Percentiles rank a stretch among this genome's conserved stretches.
These are phyloP conservation scores for Didymella arachidicola DNA, from an alignment of 2,329 filamentous ascomycete species.

Conservation along the genomic window DNA sequence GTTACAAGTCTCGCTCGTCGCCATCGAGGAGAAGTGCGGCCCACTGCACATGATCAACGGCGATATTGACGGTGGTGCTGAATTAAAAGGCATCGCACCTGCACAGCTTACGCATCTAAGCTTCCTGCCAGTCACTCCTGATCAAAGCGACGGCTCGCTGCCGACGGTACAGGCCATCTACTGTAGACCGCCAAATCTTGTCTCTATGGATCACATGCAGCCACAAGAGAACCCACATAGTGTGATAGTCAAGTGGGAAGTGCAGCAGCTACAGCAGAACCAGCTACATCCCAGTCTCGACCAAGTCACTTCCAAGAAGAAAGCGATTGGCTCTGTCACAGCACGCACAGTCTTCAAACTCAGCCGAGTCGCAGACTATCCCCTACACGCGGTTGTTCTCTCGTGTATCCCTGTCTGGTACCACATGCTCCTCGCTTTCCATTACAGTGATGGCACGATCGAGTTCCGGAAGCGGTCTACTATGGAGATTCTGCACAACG, in stretches of 20 bases:
- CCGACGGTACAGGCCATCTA: conserved; percentile 77
- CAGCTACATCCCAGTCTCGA: conserved; percentile 78
- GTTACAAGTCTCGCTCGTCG: conserved; percentile 41
- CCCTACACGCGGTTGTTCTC: conserved; percentile 74
- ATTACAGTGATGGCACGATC: conserved; percentile 80
- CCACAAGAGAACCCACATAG: conserved; percentile 73
- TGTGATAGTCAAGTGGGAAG: conserved; percentile 82
- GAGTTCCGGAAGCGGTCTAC: conserved; percentile 80
- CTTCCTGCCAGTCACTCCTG: conserved; percentile 71
- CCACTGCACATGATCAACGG: conserved; percentile 36
- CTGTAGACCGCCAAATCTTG: conserved; percentile 60
- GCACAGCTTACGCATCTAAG: conserved; percentile 73
- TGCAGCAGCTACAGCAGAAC: conserved; percentile 69
- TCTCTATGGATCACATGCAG: conserved; percentile 56
- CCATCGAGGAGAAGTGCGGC: conserved; percentile 42
- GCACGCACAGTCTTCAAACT: conserved; percentile 48
- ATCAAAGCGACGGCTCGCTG: conserved; percentile 65
- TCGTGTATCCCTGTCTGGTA: conserved; percentile 73
- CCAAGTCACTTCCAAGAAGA: conserved; percentile 72
- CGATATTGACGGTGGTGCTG: conserved; percentile 34
- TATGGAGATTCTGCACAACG: conserved; percentile 72
- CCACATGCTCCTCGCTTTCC: conserved; percentile 74
- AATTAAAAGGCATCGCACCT: conserved; percentile 39
- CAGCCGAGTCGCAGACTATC: conserved; percentile 70
- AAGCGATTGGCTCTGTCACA: conserved; percentile 55